Base-by-base conservation (phyloP, 148 eudicot species). In the Vaccinium macrocarpon region DNA sequence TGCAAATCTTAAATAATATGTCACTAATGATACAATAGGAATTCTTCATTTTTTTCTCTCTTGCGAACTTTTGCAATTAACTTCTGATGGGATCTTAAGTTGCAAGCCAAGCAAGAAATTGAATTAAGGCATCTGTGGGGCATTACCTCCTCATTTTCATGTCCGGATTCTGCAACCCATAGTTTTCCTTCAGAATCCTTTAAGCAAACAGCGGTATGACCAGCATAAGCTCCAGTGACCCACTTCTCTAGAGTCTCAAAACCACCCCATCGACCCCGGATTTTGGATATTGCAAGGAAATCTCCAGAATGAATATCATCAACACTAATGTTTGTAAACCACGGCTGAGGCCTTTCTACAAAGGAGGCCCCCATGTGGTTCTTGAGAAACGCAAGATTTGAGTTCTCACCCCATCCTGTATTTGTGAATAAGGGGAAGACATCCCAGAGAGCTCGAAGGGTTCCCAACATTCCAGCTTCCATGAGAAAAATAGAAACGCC, bases 141-240 rank as follows among this genome's bases (percentile, higher is more conserved):
- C 19, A 68, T 83, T 84, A 95, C 99, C 95, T 95, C 88, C 53
- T 95, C 95, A 88, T 95, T 90, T 85, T 95, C 98, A 90, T 95
- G 91, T 84, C 99, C 99, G 83, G 99, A 97, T 86, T 97, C 99
- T 81, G 93, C 99, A 86, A 97, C 96, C 99, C 99, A 97, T 50
- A 97, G 88, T 85, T 90, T 94, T 77, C 98, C 99, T 84, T 97
- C 93, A 74, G 93, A 84, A 87, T 97, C 98, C 86, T 92, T 90
- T 84, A 97, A 93, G 87, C 95, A 97, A 84, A 97, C 94, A 82
- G 99, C 97, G 64, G 92, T 82, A 84, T 97, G 99, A 78, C 99
- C 99, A 18, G 99, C 98, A 94, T 93, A 97, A 71, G 98, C 87
- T 87, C 98, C 98, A 11, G 95, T 89, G 50, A 94, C 99, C 99